A percentile compares a stretch with the other conserved stretches of the same genome.
phyloP scores from a whole-genome alignment of 148 eudicot genomes.

The Persicaria tinctoria region DNA sequence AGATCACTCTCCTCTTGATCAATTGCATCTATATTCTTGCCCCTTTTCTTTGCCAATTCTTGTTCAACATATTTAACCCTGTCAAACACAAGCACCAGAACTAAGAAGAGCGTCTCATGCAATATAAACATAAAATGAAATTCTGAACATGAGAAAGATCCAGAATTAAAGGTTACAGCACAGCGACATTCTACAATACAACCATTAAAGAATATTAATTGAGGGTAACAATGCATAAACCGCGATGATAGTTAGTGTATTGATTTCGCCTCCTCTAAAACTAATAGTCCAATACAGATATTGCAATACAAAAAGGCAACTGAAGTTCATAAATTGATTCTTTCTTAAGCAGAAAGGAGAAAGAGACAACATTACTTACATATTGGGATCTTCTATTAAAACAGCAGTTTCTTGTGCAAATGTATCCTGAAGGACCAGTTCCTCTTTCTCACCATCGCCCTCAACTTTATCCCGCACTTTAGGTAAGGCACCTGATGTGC shows the following conservation, averaged over 20 bases:
- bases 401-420: constrained; percentile 99
- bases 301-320: not conserved
- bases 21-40: constrained; percentile 41
- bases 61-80: constrained; percentile 92
- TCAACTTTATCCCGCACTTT: constrained; percentile 44
- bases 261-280: not conserved
- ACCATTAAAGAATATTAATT: not conserved
- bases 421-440: constrained; percentile 91
- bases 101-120: constrained; percentile 2
- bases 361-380: constrained; percentile 32
- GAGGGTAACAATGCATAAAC: not conserved
- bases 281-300: not conserved
- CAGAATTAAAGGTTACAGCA: not conserved
- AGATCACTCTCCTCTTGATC: constrained; percentile 61
- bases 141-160: not conserved
- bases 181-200: not conserved
- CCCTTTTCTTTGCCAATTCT: constrained; percentile 87
- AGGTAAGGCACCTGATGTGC: constrained; percentile 28
- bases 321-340: not conserved
- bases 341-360: not conserved
- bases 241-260: not conserved
- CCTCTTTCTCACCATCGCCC: constrained; percentile 83
- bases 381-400: constrained; percentile 93
- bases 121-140: not conserved
- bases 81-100: constrained; percentile 18